These are phyloP conservation scores for Tolypocladium endophyticum DNA, from an alignment of 2,329 filamentous ascomycete species.

Conservation along the genomic window DNA sequence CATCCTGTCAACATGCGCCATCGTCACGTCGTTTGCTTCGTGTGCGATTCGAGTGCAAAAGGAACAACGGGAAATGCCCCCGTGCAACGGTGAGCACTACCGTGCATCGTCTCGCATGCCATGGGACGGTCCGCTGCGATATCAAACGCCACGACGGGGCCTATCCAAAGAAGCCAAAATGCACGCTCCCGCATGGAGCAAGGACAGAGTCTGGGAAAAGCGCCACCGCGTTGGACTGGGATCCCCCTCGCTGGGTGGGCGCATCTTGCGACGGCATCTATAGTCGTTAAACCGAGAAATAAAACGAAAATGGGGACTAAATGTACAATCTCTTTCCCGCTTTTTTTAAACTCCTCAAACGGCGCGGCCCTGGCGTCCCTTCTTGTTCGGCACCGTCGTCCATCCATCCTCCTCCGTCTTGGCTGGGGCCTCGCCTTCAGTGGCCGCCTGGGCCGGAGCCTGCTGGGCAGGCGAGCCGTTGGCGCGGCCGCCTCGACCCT, in stretches of 20 bases:
- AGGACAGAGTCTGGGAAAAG: neutral
- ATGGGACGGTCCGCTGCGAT: neutral
- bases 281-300: conserved; percentile 23
- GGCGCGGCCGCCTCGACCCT: conserved; percentile 34
- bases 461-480: conserved; percentile 32
- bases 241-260: conserved; percentile 6
- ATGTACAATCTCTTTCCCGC: conserved; percentile 22
- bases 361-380: conserved; percentile 24
- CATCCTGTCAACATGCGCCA: conserved; percentile 8
- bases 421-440: conserved; percentile 19
- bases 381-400: conserved; percentile 41
- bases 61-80: neutral
- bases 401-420: conserved; percentile 50
- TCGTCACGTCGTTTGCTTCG: conserved; percentile 7
- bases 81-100: neutral
- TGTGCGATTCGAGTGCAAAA: conserved; percentile 2
- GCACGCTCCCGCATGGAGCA: neutral
- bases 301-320: conserved; percentile 21
- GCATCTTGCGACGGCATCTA: conserved; percentile 21
- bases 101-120: neutral
- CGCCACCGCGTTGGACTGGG: conserved; percentile 6
- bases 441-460: conserved; percentile 19
- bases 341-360: conserved; percentile 8
- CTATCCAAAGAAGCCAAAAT: neutral
- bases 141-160: neutral